These are phyloP conservation scores for Aspergillus hiratsukae DNA, from an alignment of 2,329 filamentous ascomycete species.

Conservation along the genomic window DNA sequence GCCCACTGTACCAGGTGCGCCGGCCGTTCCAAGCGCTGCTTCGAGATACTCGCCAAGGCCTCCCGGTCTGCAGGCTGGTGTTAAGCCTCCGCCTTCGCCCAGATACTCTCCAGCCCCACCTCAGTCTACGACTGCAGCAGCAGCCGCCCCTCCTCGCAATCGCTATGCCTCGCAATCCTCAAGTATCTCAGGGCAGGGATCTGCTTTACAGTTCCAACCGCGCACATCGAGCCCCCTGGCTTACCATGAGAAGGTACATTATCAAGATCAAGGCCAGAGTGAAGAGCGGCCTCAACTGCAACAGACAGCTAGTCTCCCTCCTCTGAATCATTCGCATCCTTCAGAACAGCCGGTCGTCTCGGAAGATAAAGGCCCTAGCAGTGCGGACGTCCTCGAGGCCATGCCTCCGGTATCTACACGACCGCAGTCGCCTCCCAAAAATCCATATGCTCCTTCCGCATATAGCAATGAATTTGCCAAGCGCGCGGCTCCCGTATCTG, in stretches of 20 bases:
- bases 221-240: slow-evolving; percentile 63
- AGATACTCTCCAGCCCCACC: slow-evolving; percentile 46
- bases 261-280: slow-evolving; percentile 22
- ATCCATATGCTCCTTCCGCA: slow-evolving; percentile 29
- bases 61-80: slow-evolving; percentile 25
- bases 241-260: slow-evolving; percentile 41
- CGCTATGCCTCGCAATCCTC: slow-evolving; percentile 40
- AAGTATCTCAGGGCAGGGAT: slow-evolving; percentile 21
- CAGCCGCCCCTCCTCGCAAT: slow-evolving; percentile 23
- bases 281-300: slow-evolving; percentile 22
- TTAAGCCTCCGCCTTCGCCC: slow-evolving; percentile 34
- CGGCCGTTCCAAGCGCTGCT: slow-evolving; percentile 25
- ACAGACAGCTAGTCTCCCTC: slow-evolving; percentile 19
- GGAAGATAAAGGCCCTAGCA: slow-evolving; percentile 11
- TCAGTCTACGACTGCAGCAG: slow-evolving; percentile 21
- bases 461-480: slow-evolving; percentile 31
- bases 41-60: slow-evolving; percentile 43
- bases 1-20: slow-evolving; percentile 23
- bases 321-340: slow-evolving; percentile 16
- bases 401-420: slow-evolving; percentile 11
- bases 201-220: slow-evolving; percentile 53
- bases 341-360: slow-evolving; percentile 9
- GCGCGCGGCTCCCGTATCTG: slow-evolving; percentile 21
- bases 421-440: slow-evolving; percentile 23
- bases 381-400: slow-evolving; percentile 1